Percentiles rank a stretch among this genome's conserved stretches.
Conservation (phyloP, 805 yeast genomes). For the Teunomyces barrocoloradensis region DNA sequence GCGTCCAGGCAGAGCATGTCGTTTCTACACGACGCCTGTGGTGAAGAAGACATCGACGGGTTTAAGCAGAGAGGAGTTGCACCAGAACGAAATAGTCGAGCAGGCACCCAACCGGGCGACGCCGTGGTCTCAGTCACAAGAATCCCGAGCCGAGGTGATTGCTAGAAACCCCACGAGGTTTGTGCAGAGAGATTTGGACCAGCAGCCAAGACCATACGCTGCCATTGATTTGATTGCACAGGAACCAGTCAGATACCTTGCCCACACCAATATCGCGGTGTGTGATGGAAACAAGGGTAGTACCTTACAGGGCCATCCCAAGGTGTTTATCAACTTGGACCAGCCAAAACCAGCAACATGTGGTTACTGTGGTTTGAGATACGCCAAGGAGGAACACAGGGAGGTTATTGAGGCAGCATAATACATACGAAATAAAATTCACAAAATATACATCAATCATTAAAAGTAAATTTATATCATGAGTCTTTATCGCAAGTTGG, state of each 20-base stretch:
- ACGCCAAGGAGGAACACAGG: slow-evolving; percentile 52
- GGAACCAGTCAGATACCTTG: slow-evolving; percentile 65
- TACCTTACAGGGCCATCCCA: slow-evolving; percentile 78
- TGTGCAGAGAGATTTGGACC: slow-evolving; percentile 62
- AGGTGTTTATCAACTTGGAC: slow-evolving; percentile 76
- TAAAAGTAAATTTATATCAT: no score
- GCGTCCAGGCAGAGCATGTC: slow-evolving; percentile 5
- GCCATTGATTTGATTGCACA: slow-evolving; percentile 80
- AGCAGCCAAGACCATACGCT: slow-evolving; percentile 77
- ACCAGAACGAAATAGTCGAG: slow-evolving; percentile 29
- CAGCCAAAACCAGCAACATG: slow-evolving; percentile 70
- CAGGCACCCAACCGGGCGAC: slow-evolving; percentile 77
- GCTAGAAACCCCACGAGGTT: slow-evolving; percentile 57
- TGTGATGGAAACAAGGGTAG: slow-evolving; percentile 77
- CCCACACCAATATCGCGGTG: slow-evolving; percentile 60
- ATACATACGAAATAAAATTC: background rate
- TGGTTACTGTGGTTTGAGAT: slow-evolving; percentile 78
- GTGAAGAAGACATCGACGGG: slow-evolving; percentile 13
- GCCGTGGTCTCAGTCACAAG: slow-evolving; percentile 74
- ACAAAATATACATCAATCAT: background rate
- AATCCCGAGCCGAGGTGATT: slow-evolving; percentile 54
- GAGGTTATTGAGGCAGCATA: slow-evolving; percentile 31
- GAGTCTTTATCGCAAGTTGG: background rate
- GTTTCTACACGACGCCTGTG: slow-evolving; percentile 11
- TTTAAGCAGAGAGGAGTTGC: slow-evolving; percentile 17